A percentile compares a stretch with the other conserved stretches of the same genome.
Conservation (phyloP, 2,329 filamentous ascomycete species). For the Chrysoporthe deuterocubensis region DNA sequence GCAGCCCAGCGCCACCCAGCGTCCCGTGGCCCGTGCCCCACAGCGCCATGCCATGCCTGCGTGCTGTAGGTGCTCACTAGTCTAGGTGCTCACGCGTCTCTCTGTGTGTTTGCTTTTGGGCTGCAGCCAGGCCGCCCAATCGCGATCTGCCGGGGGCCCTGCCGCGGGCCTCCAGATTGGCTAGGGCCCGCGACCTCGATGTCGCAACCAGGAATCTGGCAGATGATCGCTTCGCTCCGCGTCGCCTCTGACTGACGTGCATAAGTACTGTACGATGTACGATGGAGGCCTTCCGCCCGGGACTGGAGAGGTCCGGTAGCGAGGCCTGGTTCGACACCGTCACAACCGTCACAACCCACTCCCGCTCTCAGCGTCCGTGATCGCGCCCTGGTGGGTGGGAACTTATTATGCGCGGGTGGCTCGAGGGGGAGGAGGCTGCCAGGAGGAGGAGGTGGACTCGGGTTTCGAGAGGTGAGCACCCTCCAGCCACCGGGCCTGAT, state of each 20-base stretch:
- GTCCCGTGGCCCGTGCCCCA: not conserved
- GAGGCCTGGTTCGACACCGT: too few relatives aligned
- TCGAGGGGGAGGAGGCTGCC: too few relatives aligned
- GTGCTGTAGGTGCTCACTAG: too few relatives aligned
- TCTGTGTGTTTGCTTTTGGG: not conserved
- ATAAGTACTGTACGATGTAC: not conserved
- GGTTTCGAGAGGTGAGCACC: not conserved
- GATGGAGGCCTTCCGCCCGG: not conserved
- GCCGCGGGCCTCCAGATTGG: not conserved
- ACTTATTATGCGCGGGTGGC: too few relatives aligned
- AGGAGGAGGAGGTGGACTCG: not conserved
- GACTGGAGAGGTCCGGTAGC: not conserved
- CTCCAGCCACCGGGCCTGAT: not conserved
- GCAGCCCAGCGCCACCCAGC: too few relatives aligned
- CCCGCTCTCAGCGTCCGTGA: too few relatives aligned
- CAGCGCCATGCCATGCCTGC: not conserved
- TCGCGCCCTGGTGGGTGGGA: too few relatives aligned
- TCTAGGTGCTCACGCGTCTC: not conserved
- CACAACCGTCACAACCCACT: too few relatives aligned
- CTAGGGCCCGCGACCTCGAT: not conserved
- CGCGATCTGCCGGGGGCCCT: not conserved
- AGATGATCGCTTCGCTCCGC: slow-evolving; percentile 13
- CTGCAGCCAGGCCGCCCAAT: not conserved
- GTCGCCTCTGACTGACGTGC: slow-evolving; percentile 6
- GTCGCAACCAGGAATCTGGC: not conserved